Base-by-base conservation (phyloP, 352 stramenopile genomes). In the Globisporangium middletonii region DNA sequence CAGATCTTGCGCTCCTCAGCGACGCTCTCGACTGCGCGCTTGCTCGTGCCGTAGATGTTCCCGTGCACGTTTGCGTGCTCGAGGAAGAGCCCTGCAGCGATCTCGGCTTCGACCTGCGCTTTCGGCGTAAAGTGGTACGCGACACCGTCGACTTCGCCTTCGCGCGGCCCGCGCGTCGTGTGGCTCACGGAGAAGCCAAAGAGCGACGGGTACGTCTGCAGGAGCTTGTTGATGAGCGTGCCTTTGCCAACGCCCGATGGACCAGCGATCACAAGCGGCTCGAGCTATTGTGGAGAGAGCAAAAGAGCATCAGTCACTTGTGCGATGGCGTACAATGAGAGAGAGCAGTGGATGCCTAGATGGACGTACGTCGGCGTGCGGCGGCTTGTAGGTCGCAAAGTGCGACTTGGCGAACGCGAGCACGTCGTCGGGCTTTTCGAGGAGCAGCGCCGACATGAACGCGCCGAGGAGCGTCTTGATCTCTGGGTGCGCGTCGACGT, bases 111-210 rank as follows among this genome's bases (percentile, higher is more conserved):
- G 49, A 99, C 95, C 11, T 85, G 63, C 45, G 97, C 90, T 55
- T 97, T 96, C 2, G 83, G 83, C 23, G 84, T 92, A 74, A 99
- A 99, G 68, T 99, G 89, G 72, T 99, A 99, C 57, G 98, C 87
- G 19, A 98, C 83, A 30, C 97, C 96, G 71, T 99, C 73, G n/a
- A 86, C 75, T 72, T 99, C 97, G 30, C 97, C 86, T 30, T 89
- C 68, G 13, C 97, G 88, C 16, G 97, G 96, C 12, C 77, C 83
- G 45, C 97, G 86, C 13, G 97, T 99, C 42, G 97, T 99, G 71
- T 99, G 96, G 60, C 93, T 98, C 60, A 99, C 96, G 4, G 86
- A 98, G 63, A 99, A 99, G 47, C 93, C 95, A 69, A 99, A 98
- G 15, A 80, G 67, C 7, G 78, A 57, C 15, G 89, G 88, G 57